Evolutionary conservation across 108 stramenopile genomes (phyloP).

Genomic region (Cyclotella baltica): DNA sequence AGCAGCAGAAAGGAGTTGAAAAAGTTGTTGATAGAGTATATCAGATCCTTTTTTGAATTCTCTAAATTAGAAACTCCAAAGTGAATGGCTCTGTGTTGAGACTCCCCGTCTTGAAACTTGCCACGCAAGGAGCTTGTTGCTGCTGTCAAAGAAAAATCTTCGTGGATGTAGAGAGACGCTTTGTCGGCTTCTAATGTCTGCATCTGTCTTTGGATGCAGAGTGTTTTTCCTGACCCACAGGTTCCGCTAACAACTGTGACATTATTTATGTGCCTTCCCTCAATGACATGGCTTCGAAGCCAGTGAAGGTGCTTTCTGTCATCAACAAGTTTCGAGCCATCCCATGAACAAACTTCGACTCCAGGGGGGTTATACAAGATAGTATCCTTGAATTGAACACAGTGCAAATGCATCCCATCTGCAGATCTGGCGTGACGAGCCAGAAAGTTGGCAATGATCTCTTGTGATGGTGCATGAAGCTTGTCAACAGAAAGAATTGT

Average conservation of each 20-base stretch:
- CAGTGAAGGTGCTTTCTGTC: neutral
- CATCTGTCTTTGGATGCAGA: constrained; percentile 18
- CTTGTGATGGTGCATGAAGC: constrained; percentile 18
- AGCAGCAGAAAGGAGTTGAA: constrained; percentile 32
- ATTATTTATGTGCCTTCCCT: neutral
- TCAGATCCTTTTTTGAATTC: neutral
- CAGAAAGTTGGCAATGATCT: constrained; percentile 35
- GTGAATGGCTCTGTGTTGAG: constrained; percentile 16
- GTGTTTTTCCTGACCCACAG: constrained; percentile 29
- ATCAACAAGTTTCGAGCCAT: constrained; percentile 15
- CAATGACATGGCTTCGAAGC: constrained; percentile 3
- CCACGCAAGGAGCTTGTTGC: constrained; percentile 4
- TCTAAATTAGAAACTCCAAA: constrained; percentile 24
- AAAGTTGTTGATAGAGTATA: constrained; percentile 28
- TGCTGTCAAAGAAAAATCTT: constrained; percentile 26
- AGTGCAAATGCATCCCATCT: constrained; percentile 30
- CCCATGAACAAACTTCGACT: constrained; percentile 22
- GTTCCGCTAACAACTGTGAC: constrained; percentile 12
- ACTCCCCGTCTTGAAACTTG: constrained; percentile 8
- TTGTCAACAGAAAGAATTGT: constrained; percentile 16
- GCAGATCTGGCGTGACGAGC: constrained; percentile 8
- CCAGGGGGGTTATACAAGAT: constrained; percentile 32
- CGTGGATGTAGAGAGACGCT: constrained; percentile 32
- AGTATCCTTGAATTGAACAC: constrained; percentile 29
- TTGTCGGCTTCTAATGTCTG: constrained; percentile 5